Conservation (phyloP, 2,329 filamentous ascomycete genomes). For the Scedosporium aurantiacum region DNA sequence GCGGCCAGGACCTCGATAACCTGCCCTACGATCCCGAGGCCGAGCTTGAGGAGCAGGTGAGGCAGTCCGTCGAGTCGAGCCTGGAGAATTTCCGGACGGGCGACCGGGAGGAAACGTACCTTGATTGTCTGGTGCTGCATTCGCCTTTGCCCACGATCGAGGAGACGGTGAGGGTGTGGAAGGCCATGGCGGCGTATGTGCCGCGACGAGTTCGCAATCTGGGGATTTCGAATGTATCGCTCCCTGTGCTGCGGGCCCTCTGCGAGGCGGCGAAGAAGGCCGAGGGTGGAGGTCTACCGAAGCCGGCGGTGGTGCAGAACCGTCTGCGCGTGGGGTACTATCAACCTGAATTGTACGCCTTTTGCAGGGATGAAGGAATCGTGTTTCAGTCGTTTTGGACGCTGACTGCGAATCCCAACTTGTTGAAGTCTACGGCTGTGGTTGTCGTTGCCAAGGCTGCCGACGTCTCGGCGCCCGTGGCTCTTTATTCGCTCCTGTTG, state of each 20-base stretch:
- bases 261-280: slow-evolving; percentile 26
- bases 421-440: slow-evolving; percentile 34
- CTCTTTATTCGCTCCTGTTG: slow-evolving; percentile 37
- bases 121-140: slow-evolving; percentile 71
- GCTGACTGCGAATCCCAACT: slow-evolving; percentile 31
- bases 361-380: slow-evolving; percentile 29
- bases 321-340: slow-evolving; percentile 57
- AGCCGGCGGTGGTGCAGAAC: slow-evolving; percentile 60
- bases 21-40: slow-evolving; percentile 52
- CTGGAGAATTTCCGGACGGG: slow-evolving; percentile 47
- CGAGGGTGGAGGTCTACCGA: slow-evolving; percentile 21
- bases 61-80: slow-evolving; percentile 55
- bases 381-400: slow-evolving; percentile 46
- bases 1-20: slow-evolving; percentile 47
- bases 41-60: slow-evolving; percentile 53
- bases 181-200: slow-evolving; percentile 53
- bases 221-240: slow-evolving; percentile 66
- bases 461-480: slow-evolving; percentile 25
- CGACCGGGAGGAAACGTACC: slow-evolving; percentile 24
- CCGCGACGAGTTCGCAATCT: slow-evolving; percentile 52
- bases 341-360: slow-evolving; percentile 37
- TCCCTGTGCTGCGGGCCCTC: slow-evolving; percentile 43
- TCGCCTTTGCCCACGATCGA: slow-evolving; percentile 33
- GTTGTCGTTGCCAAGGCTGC: slow-evolving; percentile 31
- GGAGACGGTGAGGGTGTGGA: slow-evolving; percentile 54